Evolutionary conservation across 192 early-diverging fungal species (phyloP), one percentile per base, ranked within the genome.

Genomic region (Rhizophagus clarus): DNA sequence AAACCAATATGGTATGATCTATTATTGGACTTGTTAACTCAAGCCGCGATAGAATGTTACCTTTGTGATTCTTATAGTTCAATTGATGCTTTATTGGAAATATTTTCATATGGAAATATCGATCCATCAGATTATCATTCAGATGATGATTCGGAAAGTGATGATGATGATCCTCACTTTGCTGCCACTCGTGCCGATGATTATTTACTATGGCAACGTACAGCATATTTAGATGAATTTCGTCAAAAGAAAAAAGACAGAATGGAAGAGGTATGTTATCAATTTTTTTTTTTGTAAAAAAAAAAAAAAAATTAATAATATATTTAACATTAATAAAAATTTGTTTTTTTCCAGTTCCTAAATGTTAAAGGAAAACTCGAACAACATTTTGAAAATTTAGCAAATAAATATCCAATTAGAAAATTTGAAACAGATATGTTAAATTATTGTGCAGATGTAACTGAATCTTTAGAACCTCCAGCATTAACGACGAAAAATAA

Each of bases 291-390:
- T n/a, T n/a, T n/a, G n/a, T 68, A 34, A 34, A 34, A 34, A 5
- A n/a, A n/a, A n/a, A n/a, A n/a, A 34, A 34, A 34, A 34, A 34
- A 34, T n/a, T n/a, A n/a, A n/a, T n/a, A n/a, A n/a, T n/a, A n/a
- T n/a, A n/a, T n/a, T n/a, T n/a, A n/a, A n/a, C n/a, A n/a, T n/a
- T n/a, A n/a, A n/a, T 15, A 15, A 12, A 32, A 67, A 67, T 14
- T 5, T 31, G 28, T 47, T 37, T 34, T 68, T 20, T 24, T 12
- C 26, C 24, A 69, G 67, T 69, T 69, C n/a, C 17, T 69, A 37
- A 69, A 69, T 69, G 67, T 69, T n/a, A 69, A 69, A 22, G 67
- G 67, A 69, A 69, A 69, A 69, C 67, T 69, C 9, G 67, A 69
- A 2, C 34, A 69, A 42, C 67, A 69, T 69, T 40, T 69, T 40